These are phyloP conservation scores for Termitomyces sp. DNA, from an alignment of 768 basidiomycete species.

Conservation along the genomic window DNA sequence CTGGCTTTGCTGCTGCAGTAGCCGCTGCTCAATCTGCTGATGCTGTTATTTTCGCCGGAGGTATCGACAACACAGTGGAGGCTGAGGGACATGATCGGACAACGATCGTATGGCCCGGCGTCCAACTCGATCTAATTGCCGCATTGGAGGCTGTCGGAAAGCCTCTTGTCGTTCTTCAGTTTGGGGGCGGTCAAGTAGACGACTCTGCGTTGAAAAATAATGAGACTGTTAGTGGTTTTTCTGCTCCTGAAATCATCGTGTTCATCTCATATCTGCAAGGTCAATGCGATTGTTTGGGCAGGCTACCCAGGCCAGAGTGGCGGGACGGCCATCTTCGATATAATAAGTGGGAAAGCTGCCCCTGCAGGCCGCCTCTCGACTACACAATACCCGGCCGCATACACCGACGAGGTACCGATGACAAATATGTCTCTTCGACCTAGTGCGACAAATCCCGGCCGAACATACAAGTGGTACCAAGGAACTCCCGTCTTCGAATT, in stretches of 20 bases:
- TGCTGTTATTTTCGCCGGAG: slow-evolving; percentile 46
- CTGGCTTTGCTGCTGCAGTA: slow-evolving; percentile 44
- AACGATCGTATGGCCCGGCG: slow-evolving; percentile 48
- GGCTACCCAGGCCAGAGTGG: slow-evolving; percentile 56
- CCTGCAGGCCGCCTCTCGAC: slow-evolving; percentile 51
- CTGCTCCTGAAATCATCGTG: neutral
- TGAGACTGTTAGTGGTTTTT: slow-evolving; percentile 24
- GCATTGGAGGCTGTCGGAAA: slow-evolving; percentile 40
- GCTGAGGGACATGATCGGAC: slow-evolving; percentile 40
- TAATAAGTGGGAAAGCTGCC: slow-evolving; percentile 42
- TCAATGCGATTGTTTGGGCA: slow-evolving; percentile 50
- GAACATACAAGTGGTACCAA: slow-evolving; percentile 55
- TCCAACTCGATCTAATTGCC: slow-evolving; percentile 43
- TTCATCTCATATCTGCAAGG: slow-evolving; percentile 21
- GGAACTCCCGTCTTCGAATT: slow-evolving; percentile 47
- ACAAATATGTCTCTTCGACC: slow-evolving; percentile 54
- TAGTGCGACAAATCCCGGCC: slow-evolving; percentile 40
- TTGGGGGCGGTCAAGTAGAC: slow-evolving; percentile 55
- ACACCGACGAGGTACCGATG: slow-evolving; percentile 44
- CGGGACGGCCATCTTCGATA: slow-evolving; percentile 48
- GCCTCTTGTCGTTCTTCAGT: slow-evolving; percentile 48
- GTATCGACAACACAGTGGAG: slow-evolving; percentile 50
- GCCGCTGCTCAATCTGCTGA: slow-evolving; percentile 44
- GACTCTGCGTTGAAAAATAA: slow-evolving; percentile 39
- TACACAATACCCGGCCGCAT: slow-evolving; percentile 49